phyloP scores from a whole-genome alignment of 768 basidiomycete species.

The Termitomyces sp. region DNA sequence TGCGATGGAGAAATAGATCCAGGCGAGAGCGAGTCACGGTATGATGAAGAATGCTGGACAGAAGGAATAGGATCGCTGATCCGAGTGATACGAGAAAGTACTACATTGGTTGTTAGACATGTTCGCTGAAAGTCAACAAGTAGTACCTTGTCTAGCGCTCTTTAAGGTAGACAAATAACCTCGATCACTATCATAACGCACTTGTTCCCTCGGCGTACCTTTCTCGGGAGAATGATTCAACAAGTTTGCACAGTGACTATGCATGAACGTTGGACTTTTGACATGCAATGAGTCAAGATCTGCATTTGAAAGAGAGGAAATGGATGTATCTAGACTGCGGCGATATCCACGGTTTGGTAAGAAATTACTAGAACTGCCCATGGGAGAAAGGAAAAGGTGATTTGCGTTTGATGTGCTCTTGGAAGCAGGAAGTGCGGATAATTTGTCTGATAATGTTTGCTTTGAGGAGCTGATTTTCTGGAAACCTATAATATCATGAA shows the following conservation, averaged over 20 bases:
- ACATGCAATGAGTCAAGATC: constrained; percentile 20
- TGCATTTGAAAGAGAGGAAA: constrained; percentile 31
- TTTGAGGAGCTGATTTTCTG: constrained; percentile 39
- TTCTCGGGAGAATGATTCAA: constrained; percentile 31
- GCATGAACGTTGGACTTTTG: constrained; percentile 11
- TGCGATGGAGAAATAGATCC: constrained; percentile 43
- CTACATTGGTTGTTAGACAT: constrained; percentile 11
- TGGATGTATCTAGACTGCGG: constrained; percentile 36
- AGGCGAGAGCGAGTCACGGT: constrained; percentile 14
- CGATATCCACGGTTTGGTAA: constrained; percentile 23
- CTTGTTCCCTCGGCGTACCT: constrained; percentile 43
- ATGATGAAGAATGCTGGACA: constrained; percentile 22
- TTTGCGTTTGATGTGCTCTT: constrained; percentile 26
- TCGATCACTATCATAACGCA: constrained; percentile 52
- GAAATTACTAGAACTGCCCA: constrained; percentile 20
- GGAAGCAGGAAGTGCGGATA: constrained; percentile 32
- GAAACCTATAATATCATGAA: constrained; percentile 13
- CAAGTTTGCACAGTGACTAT: constrained; percentile 20
- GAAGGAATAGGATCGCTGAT: constrained; percentile 33
- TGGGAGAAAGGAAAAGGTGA: constrained; percentile 26
- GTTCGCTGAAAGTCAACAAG: neutral
- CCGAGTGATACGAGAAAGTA: constrained; percentile 22
- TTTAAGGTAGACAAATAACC: constrained; percentile 32
- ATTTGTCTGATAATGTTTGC: constrained; percentile 39
- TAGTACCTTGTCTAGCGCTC: constrained; percentile 33